Percentiles rank a stretch among this genome's conserved stretches.
These are phyloP conservation scores for Acorus gramineus DNA, from an alignment of 106 monocot species.

Conservation along the genomic window DNA sequence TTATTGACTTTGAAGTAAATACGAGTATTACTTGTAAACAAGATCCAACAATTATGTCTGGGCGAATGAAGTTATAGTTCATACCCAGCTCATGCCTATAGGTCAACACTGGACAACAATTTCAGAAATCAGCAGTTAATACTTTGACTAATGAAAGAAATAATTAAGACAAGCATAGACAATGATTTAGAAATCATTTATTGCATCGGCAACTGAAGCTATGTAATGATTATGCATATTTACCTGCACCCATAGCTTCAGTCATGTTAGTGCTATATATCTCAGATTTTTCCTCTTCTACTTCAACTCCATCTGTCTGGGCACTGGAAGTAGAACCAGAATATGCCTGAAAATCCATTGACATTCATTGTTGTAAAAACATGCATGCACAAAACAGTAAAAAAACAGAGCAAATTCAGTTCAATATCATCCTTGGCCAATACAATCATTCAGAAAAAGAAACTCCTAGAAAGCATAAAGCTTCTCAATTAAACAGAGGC, in stretches of 20 bases:
- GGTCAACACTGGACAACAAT: constrained; percentile 50
- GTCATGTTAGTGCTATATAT: constrained; percentile 84
- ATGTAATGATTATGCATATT: not conserved
- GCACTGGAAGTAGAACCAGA: constrained; percentile 37
- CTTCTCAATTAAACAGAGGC: too few species aligned
- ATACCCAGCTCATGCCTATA: constrained; percentile 94
- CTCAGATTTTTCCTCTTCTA: constrained; percentile 55
- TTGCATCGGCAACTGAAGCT: too few species aligned
- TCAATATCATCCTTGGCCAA: too few species aligned
- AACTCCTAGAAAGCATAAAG: too few species aligned
- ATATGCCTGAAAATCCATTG: constrained; percentile 29
- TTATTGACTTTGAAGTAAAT: not conserved
- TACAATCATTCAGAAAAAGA: too few species aligned
- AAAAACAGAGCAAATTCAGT: too few species aligned
- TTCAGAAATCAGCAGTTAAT: too few species aligned
- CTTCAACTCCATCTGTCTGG: constrained; percentile 35
- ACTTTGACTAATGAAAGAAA: too few species aligned
- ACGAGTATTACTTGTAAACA: constrained; percentile 69
- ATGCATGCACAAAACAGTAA: too few species aligned
- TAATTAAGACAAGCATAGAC: too few species aligned
- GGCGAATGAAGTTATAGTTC: constrained; percentile 90
- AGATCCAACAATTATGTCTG: constrained; percentile 94
- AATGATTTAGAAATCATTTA: too few species aligned
- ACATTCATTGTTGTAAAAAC: too few species aligned
- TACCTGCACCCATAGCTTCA: constrained; percentile 97